These are phyloP conservation scores for Conringia planisiliqua DNA, from an alignment of 345 rosid genomes.

Conservation along the genomic window DNA sequence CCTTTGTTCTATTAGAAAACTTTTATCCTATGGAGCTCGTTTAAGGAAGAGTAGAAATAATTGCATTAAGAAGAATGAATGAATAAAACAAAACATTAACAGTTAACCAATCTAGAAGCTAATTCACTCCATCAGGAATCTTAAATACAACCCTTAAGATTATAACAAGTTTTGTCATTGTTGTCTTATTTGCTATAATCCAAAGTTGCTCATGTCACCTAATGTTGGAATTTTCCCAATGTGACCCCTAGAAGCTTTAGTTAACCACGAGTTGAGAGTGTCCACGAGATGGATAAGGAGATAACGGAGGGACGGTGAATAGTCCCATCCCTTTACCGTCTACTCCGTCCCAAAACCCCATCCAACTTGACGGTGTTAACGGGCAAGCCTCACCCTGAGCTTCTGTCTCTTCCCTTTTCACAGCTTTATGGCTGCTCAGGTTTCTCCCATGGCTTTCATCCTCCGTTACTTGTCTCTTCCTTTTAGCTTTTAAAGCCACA, in stretches of 20 bases:
- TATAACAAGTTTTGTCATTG: not conserved
- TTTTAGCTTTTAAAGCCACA: conserved; percentile 25
- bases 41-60: not conserved
- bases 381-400: conserved; percentile 35
- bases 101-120: conserved; percentile 6
- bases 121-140: not conserved
- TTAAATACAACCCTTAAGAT: not conserved
- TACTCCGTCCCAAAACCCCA: conserved; percentile 60
- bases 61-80: conserved; percentile 4
- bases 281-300: conserved; percentile 53
- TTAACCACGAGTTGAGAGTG: conserved; percentile 39
- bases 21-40: not conserved
- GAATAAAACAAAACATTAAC: conserved; percentile 13
- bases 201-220: not conserved
- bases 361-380: conserved; percentile 90
- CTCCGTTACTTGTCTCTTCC: conserved; percentile 41
- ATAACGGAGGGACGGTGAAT: conserved; percentile 65
- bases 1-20: not conserved
- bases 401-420: conserved; percentile 29
- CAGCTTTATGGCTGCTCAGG: conserved; percentile 19
- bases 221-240: not conserved
- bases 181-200: conserved; percentile 3
- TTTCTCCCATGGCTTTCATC: conserved; percentile 15
- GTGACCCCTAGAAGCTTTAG: conserved; percentile 11
- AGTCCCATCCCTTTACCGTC: conserved; percentile 55